A percentile compares a stretch with the other conserved stretches of the same genome.
Evolutionary conservation across 345 rosid species (phyloP).

Genomic region (Sisymbrium altissimum): DNA sequence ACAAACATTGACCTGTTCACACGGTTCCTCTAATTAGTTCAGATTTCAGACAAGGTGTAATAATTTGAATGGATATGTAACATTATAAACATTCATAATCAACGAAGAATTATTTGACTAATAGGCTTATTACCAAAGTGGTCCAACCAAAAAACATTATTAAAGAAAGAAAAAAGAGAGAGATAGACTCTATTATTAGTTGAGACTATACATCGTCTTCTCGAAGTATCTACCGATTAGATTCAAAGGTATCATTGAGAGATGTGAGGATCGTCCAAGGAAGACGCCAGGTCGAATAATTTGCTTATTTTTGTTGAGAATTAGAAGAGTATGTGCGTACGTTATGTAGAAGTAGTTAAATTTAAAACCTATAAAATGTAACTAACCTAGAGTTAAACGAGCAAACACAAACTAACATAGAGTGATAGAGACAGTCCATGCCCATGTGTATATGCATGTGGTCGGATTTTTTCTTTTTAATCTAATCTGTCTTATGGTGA

Average conservation of each 20-base stretch:
- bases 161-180: neutral
- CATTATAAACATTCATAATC: neutral
- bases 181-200: neutral
- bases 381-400: neutral
- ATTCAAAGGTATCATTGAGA: neutral
- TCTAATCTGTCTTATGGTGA: neutral
- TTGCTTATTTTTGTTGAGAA: neutral
- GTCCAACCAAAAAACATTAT: neutral
- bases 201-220: slow-evolving; percentile 3
- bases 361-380: neutral
- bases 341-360: neutral
- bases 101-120: neutral
- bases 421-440: neutral
- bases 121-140: neutral
- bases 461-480: neutral
- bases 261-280: neutral
- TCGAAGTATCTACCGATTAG: neutral
- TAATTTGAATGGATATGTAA: neutral
- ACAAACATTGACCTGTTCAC: neutral
- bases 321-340: neutral
- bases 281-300: neutral
- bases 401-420: neutral
- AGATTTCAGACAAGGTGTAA: slow-evolving; percentile 5
- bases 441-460: neutral
- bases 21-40: neutral